These are phyloP conservation scores for Hypoxylon sp. DNA, from an alignment of 2,329 filamentous ascomycete species.

Conservation along the genomic window DNA sequence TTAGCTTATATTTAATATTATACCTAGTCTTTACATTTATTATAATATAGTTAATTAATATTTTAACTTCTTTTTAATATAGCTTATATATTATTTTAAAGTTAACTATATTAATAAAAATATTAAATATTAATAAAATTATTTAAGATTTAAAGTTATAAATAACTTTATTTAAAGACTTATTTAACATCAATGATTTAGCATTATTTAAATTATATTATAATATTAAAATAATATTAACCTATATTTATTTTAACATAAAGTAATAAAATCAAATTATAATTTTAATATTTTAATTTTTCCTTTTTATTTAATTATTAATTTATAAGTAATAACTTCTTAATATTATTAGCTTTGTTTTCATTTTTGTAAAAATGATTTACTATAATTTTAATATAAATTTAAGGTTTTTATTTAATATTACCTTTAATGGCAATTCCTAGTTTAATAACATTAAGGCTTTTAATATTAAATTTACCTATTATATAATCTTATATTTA, in stretches of 20 bases:
- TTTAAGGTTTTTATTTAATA: no score
- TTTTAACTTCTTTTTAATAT: neutral
- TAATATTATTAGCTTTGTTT: neutral
- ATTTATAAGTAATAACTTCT: slow-evolving; percentile 1
- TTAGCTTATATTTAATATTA: neutral
- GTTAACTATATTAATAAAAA: neutral
- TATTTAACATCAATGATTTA: neutral
- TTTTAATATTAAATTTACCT: no score
- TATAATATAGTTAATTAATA: neutral
- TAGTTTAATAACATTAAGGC: no score
- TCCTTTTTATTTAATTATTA: neutral
- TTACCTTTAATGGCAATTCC: no score
- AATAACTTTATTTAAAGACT: neutral
- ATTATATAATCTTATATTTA: no score
- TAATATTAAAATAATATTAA: neutral
- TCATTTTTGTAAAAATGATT: no score
- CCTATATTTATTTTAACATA: neutral
- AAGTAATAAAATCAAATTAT: neutral
- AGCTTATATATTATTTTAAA: neutral
- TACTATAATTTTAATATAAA: no score
- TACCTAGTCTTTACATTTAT: neutral
- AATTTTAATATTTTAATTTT: neutral
- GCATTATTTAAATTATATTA: slow-evolving; percentile 3
- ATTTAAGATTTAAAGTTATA: neutral
- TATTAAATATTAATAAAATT: neutral